These are phyloP conservation scores for Fraxinus angustifolia DNA, from an alignment of 305 asterid genomes.

Conservation along the genomic window DNA sequence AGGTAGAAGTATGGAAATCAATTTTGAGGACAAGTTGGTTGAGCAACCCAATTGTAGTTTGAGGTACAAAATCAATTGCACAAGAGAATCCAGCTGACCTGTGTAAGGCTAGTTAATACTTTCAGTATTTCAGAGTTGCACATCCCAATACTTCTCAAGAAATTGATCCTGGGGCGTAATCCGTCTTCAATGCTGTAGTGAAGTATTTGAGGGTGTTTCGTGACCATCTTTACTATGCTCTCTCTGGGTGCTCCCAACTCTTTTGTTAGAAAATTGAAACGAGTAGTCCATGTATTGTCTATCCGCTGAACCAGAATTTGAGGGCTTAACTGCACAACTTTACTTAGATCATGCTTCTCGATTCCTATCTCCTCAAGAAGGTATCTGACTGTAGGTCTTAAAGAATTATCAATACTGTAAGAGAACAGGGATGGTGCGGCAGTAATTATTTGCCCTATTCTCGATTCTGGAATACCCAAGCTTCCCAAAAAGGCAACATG, in stretches of 20 bases:
- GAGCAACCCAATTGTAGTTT: slow-evolving; percentile 16
- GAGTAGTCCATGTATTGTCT: slow-evolving; percentile 71
- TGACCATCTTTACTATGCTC: slow-evolving; percentile 87
- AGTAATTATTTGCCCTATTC: slow-evolving; percentile 78
- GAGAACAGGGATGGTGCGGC: slow-evolving; percentile 86
- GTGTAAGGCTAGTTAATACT: slow-evolving; percentile 82
- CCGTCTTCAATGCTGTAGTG: slow-evolving; percentile 92
- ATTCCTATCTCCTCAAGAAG: slow-evolving; percentile 85
- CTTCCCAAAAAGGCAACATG: slow-evolving; percentile 69
- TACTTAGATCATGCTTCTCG: slow-evolving; percentile 57
- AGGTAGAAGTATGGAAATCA: not conserved
- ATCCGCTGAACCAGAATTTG: slow-evolving; percentile 94
- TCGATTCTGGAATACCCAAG: slow-evolving; percentile 79
- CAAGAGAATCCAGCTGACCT: slow-evolving; percentile 46
- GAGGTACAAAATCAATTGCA: slow-evolving; percentile 14
- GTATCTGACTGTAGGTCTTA: slow-evolving; percentile 80
- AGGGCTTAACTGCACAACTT: slow-evolving; percentile 93
- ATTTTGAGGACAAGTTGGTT: not conserved
- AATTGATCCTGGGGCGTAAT: slow-evolving; percentile 70
- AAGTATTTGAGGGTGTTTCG: slow-evolving; percentile 88
- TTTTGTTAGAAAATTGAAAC: slow-evolving; percentile 64
- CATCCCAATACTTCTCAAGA: slow-evolving; percentile 82
- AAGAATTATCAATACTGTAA: slow-evolving; percentile 81
- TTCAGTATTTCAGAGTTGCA: slow-evolving; percentile 64
- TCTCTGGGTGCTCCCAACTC: slow-evolving; percentile 85